Conservation (phyloP, 2,329 filamentous ascomycete species). For the Ploettnerulaceae sp. region DNA sequence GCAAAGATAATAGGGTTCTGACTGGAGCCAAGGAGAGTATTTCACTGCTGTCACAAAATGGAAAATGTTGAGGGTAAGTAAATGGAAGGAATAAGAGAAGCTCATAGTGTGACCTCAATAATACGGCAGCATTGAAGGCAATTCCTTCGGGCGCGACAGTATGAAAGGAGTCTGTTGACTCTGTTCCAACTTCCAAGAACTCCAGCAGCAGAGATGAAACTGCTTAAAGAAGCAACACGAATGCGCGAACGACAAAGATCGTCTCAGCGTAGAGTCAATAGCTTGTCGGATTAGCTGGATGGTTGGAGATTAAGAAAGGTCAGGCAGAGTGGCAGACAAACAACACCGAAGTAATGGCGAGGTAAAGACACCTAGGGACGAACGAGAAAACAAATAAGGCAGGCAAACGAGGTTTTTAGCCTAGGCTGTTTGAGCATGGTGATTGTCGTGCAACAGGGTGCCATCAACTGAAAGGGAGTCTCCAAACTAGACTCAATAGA, state of each 20-base stretch:
- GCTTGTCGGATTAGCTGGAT: too few species aligned
- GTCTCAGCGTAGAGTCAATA: too few species aligned
- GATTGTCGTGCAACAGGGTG: slow-evolving; percentile 3
- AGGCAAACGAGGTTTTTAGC: neutral
- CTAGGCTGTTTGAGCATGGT: too few species aligned
- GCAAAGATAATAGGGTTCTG: neutral
- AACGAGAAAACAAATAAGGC: neutral
- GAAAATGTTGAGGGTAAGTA: slow-evolving; percentile 7
- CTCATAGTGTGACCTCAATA: slow-evolving; percentile 6
- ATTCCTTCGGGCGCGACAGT: slow-evolving; percentile 53
- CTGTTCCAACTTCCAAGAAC: too few species aligned
- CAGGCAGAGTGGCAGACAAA: neutral
- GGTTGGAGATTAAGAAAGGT: too few species aligned
- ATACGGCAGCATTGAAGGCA: slow-evolving; percentile 53
- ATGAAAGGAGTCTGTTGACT: slow-evolving; percentile 49
- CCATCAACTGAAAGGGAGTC: too few species aligned
- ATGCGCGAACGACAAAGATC: too few species aligned
- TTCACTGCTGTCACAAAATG: neutral
- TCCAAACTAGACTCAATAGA: too few species aligned
- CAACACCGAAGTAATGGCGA: neutral
- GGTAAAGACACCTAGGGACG: neutral
- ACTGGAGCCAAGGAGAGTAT: slow-evolving; percentile 3
- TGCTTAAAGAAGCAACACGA: neutral
- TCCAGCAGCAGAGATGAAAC: neutral
- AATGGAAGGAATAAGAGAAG: slow-evolving; percentile 11